phyloP scores from a whole-genome alignment of 2,329 filamentous ascomycete species.

The Gaeumannomyces sp. region DNA sequence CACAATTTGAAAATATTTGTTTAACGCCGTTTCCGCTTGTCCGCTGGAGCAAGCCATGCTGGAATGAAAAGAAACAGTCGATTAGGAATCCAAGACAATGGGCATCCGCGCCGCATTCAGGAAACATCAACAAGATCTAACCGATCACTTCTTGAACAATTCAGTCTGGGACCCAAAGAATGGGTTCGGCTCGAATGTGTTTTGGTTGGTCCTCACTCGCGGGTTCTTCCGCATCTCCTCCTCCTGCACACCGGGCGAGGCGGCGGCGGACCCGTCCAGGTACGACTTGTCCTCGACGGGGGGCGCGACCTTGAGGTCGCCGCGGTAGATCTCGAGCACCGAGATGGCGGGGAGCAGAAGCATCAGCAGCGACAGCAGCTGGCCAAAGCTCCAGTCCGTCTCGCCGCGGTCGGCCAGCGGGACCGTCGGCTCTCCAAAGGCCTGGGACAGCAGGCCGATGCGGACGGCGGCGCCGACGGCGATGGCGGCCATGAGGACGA shows the following conservation, averaged over 20 bases:
- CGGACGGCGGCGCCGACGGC: slow-evolving; percentile 53
- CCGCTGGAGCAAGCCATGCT: too few species aligned
- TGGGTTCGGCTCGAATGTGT: slow-evolving; percentile 38
- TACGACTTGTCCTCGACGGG: slow-evolving; percentile 32
- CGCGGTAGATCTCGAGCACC: slow-evolving; percentile 51
- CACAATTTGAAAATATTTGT: too few species aligned
- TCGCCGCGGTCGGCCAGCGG: slow-evolving; percentile 45
- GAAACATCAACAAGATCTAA: background rate
- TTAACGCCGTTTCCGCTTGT: too few species aligned
- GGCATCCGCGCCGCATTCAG: background rate
- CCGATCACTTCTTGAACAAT: slow-evolving; percentile 24
- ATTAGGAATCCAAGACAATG: too few species aligned
- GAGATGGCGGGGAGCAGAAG: slow-evolving; percentile 54
- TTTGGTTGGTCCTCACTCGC: slow-evolving; percentile 17
- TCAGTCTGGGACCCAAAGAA: slow-evolving; percentile 34
- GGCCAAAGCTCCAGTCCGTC: slow-evolving; percentile 56
- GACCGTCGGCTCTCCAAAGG: slow-evolving; percentile 50
- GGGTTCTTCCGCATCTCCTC: slow-evolving; percentile 18
- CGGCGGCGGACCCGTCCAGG: slow-evolving; percentile 16
- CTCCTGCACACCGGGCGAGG: slow-evolving; percentile 36
- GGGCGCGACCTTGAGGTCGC: slow-evolving; percentile 37
- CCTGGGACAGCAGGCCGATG: slow-evolving; percentile 52
- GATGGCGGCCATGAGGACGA: slow-evolving; percentile 49
- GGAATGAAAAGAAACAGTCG: too few species aligned
- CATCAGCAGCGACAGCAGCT: slow-evolving; percentile 53